Evolutionary conservation across 1,284 basidiomycete genomes (phyloP).

Genomic region (Ganoderma meredithae): DNA sequence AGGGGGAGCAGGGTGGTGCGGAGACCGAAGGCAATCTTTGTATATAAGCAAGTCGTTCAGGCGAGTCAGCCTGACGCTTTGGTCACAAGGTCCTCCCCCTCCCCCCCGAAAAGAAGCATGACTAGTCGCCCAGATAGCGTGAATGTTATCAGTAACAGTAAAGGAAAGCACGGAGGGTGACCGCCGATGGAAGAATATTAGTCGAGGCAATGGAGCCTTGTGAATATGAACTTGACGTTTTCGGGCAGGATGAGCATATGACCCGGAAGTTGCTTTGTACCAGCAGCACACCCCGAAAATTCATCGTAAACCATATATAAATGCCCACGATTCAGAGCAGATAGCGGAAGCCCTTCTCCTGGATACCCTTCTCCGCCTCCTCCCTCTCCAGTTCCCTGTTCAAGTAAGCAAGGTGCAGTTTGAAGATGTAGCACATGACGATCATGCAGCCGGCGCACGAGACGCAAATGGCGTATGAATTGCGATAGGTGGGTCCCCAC

Average conservation of each 20-base stretch:
- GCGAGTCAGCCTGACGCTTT: background rate
- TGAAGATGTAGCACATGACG: constrained; percentile 57
- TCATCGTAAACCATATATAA: no score
- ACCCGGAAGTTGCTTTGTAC: no score
- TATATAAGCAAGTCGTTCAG: background rate
- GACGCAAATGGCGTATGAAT: constrained; percentile 59
- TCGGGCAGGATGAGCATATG: no score
- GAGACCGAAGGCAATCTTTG: background rate
- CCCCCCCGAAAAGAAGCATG: background rate
- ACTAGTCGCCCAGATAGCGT: background rate
- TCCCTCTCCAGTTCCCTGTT: constrained; percentile 45
- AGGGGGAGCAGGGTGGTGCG: background rate
- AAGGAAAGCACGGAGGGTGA: background rate
- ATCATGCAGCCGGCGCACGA: constrained; percentile 50
- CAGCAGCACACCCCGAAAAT: no score
- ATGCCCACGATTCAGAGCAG: constrained; percentile 21
- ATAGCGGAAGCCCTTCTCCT: constrained; percentile 38
- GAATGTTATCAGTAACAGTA: background rate
- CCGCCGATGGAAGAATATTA: background rate
- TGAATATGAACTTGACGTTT: no score
- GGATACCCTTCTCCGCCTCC: constrained; percentile 40
- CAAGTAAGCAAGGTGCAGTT: constrained; percentile 46
- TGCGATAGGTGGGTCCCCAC: constrained; percentile 52
- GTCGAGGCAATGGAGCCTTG: background rate
- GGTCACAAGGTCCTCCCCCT: background rate